These are phyloP conservation scores for Pseudonectria buxi DNA, from an alignment of 2,329 filamentous ascomycete species.

Conservation along the genomic window DNA sequence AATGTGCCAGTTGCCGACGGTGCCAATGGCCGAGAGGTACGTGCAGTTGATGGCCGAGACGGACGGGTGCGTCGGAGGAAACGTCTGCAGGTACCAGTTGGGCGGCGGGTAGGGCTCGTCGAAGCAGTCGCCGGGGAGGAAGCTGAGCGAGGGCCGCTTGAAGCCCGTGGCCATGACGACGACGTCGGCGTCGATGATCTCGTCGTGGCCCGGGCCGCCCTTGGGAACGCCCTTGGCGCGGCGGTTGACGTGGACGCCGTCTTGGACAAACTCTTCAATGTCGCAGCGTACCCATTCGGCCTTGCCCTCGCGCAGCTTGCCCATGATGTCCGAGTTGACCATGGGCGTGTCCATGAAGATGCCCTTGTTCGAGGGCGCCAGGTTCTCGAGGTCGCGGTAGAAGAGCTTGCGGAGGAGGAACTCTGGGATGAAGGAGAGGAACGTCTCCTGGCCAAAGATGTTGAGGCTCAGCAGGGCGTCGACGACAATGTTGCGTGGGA, in stretches of 20 bases:
- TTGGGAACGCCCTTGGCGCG: slow-evolving; percentile 67
- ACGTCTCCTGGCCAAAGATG: slow-evolving; percentile 70
- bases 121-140: slow-evolving; percentile 69
- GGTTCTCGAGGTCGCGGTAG: slow-evolving; percentile 71
- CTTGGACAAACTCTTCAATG: slow-evolving; percentile 57
- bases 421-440: slow-evolving; percentile 73
- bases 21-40: slow-evolving; percentile 72
- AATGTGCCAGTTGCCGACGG: slow-evolving; percentile 82
- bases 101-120: slow-evolving; percentile 67
- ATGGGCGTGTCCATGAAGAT: slow-evolving; percentile 82
- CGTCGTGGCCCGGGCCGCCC: slow-evolving; percentile 62
- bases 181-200: slow-evolving; percentile 64
- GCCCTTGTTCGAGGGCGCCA: slow-evolving; percentile 63
- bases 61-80: slow-evolving; percentile 66
- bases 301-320: slow-evolving; percentile 63
- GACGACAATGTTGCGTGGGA: slow-evolving; percentile 70
- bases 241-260: slow-evolving; percentile 64
- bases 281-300: slow-evolving; percentile 79
- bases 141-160: slow-evolving; percentile 64
- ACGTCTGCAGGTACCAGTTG: slow-evolving; percentile 85
- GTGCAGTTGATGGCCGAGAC: slow-evolving; percentile 79
- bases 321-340: slow-evolving; percentile 77
- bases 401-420: slow-evolving; percentile 68
- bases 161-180: slow-evolving; percentile 81
- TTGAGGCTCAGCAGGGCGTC: slow-evolving; percentile 70